Percentiles rank a stretch among this genome's conserved stretches.
Evolutionary conservation across 1,284 basidiomycete genomes (phyloP).

Genomic region (Porphyrellus sp.): DNA sequence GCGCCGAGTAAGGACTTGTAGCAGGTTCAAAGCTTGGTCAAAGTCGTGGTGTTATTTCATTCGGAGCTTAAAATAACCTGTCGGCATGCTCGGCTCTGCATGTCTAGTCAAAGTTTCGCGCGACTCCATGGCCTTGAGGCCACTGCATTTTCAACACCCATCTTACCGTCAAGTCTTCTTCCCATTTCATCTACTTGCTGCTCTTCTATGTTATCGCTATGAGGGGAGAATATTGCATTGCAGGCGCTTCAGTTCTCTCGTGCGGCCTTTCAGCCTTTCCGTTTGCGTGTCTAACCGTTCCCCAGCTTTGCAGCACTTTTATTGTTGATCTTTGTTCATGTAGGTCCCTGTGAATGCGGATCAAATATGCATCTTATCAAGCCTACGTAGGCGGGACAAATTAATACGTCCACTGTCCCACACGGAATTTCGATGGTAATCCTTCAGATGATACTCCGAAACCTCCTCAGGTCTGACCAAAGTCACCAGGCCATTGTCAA

Average conservation of each 20-base stretch:
- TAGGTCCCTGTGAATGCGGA: constrained; percentile 37
- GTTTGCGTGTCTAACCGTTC: constrained; percentile 24
- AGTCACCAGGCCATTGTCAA: constrained; percentile 62
- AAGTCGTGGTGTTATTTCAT: not conserved
- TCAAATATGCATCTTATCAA: constrained; percentile 35
- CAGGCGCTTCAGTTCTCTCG: constrained; percentile 66
- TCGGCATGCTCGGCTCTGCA: constrained; percentile 18
- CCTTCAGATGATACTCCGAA: constrained; percentile 3
- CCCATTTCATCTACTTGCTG: constrained; percentile 16
- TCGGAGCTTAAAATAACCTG: constrained; percentile 18
- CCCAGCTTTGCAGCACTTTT: constrained; percentile 60
- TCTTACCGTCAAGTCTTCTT: constrained; percentile 18
- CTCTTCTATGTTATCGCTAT: constrained; percentile 39
- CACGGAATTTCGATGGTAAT: constrained; percentile 69
- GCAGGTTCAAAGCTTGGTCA: not conserved
- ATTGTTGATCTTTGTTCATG: constrained; percentile 77
- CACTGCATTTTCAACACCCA: constrained; percentile 24
- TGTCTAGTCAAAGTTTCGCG: constrained; percentile 1
- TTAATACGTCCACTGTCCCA: constrained; percentile 69
- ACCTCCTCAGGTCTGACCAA: constrained; percentile 15
- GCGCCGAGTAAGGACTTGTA: constrained; percentile 2
- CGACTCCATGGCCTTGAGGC: constrained; percentile 29
- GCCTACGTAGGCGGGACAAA: constrained; percentile 67
- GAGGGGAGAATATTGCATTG: constrained; percentile 72
- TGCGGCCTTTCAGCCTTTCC: constrained; percentile 37